A percentile compares a stretch with the other conserved stretches of the same genome.
These are phyloP conservation scores for Haematococcus lacustris DNA, from an alignment of 139 green algal genomes.

Conservation along the genomic window DNA sequence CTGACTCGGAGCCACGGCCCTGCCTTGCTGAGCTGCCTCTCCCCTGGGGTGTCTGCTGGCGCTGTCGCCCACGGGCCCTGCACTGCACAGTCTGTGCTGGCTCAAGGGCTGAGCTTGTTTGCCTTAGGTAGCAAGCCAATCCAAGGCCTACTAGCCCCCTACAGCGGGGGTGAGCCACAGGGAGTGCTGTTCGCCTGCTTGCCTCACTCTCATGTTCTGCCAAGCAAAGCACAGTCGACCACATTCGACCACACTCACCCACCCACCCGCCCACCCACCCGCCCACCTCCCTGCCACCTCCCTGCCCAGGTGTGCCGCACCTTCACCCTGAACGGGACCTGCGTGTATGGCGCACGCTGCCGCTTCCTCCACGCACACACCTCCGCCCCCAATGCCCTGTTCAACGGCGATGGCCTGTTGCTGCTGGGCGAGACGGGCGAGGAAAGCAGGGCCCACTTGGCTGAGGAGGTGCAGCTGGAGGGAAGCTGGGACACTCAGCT, in stretches of 20 bases:
- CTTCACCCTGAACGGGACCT: slow-evolving; percentile 60
- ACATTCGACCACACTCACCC: neutral
- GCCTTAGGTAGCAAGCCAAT: no score
- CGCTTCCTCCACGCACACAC: slow-evolving; percentile 71
- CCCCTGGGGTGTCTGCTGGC: no score
- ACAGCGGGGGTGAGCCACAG: neutral
- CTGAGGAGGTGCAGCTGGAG: no score
- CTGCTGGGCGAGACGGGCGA: no score
- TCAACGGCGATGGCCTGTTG: neutral
- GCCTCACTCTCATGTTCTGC: neutral
- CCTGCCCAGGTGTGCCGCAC: slow-evolving; percentile 55
- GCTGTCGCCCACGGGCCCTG: no score
- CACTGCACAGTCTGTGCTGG: no score
- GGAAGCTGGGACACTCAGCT: no score
- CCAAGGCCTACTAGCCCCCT: no score
- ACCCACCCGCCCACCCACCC: neutral
- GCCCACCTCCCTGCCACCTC: neutral
- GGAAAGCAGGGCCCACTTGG: no score
- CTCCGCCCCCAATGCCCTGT: neutral
- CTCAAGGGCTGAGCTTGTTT: no score
- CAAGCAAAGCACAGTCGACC: neutral
- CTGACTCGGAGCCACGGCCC: neutral
- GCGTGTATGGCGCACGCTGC: slow-evolving; percentile 82
- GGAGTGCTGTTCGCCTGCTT: no score
- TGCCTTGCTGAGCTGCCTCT: neutral